A percentile compares a stretch with the other conserved stretches of the same genome.
Conservation (phyloP, 2,329 filamentous ascomycete species). For the Aspergillus pseudoterreus region DNA sequence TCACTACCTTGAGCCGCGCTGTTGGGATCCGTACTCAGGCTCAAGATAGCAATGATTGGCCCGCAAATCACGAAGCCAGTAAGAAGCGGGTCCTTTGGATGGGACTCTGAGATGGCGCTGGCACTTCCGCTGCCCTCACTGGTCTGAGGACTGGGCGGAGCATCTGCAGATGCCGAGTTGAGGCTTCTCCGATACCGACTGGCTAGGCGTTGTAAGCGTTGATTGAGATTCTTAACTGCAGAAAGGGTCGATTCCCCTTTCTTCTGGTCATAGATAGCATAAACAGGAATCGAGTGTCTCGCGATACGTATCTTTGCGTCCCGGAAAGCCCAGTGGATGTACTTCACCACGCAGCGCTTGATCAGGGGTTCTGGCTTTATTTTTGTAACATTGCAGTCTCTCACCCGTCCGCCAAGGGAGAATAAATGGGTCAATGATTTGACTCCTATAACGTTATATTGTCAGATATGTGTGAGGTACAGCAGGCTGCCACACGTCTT, state of each 20-base stretch:
- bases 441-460: constrained; percentile 36
- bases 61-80: constrained; percentile 54
- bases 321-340: constrained; percentile 52
- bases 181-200: constrained; percentile 38
- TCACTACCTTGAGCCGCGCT: constrained; percentile 14
- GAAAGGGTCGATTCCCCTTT: constrained; percentile 36
- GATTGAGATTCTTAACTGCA: constrained; percentile 42
- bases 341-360: constrained; percentile 41
- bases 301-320: constrained; percentile 44
- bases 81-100: constrained; percentile 44
- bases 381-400: constrained; percentile 46
- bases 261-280: constrained; percentile 43
- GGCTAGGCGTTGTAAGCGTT: constrained; percentile 43
- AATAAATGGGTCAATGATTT: constrained; percentile 50
- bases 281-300: constrained; percentile 39
- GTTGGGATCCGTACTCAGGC: constrained; percentile 43
- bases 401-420: constrained; percentile 48
- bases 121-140: constrained; percentile 4
- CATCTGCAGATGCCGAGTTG: neutral
- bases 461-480: neutral
- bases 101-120: constrained; percentile 4
- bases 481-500: constrained; percentile 9
- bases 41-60: constrained; percentile 51
- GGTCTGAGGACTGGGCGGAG: neutral
- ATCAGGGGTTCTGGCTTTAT: constrained; percentile 36